Evolutionary conservation across 2,329 filamentous ascomycete species (phyloP).

Genomic region (Pseudogymnoascus sp.): DNA sequence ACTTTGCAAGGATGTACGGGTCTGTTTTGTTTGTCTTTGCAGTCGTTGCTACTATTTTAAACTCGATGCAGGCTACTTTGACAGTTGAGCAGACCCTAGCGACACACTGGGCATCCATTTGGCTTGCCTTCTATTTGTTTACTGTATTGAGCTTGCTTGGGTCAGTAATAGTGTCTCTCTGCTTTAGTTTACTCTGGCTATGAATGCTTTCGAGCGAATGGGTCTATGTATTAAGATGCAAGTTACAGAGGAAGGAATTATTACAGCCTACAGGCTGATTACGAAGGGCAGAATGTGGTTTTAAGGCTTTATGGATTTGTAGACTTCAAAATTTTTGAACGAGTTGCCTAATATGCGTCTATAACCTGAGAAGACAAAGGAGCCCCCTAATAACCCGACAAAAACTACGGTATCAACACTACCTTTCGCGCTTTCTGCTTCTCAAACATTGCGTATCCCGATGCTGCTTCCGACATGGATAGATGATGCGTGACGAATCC

Average conservation of each 20-base stretch:
- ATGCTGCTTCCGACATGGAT: too few species aligned
- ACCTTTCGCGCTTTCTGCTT: too few species aligned
- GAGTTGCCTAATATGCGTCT: too few species aligned
- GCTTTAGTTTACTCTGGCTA: not conserved
- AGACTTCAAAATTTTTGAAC: too few species aligned
- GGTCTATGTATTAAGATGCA: not conserved
- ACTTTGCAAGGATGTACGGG: constrained; percentile 22
- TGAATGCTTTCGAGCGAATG: not conserved
- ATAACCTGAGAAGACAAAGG: too few species aligned
- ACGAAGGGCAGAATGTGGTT: not conserved
- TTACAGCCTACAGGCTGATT: not conserved
- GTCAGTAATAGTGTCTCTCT: not conserved
- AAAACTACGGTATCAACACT: too few species aligned
- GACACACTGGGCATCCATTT: not conserved
- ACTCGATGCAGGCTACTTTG: constrained; percentile 20
- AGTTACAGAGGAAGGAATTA: not conserved
- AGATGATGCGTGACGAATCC: too few species aligned
- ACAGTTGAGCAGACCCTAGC: constrained; percentile 9
- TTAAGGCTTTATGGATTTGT: not conserved
- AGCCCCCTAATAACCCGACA: too few species aligned
- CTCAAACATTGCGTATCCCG: too few species aligned
- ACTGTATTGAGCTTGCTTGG: not conserved
- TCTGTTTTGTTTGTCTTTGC: constrained; percentile 23
- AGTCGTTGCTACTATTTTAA: constrained; percentile 20
- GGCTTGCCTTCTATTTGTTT: not conserved